Percentiles rank a stretch among this genome's conserved stretches.
phyloP scores from a whole-genome alignment of 2,329 filamentous ascomycete genomes.

The Fusarium foetens region DNA sequence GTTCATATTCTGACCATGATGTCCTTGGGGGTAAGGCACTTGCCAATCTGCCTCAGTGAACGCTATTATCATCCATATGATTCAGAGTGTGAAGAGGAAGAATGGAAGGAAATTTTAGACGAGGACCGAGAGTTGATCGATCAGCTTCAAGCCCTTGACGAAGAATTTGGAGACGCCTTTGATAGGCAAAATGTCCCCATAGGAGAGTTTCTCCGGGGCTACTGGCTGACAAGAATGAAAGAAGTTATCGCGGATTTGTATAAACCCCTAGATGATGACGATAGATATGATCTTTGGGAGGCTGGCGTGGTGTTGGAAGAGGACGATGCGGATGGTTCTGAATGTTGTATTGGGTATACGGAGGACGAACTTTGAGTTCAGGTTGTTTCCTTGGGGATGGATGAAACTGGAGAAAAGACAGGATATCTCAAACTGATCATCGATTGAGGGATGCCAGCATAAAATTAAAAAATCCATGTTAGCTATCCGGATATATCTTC shows the following conservation, averaged over 20 bases:
- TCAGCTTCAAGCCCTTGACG: not conserved
- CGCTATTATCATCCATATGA: fast-evolving
- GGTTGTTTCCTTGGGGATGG: fast-evolving
- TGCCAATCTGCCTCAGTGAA: not conserved
- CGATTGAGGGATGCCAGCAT: too few relatives aligned
- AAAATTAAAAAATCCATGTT: too few relatives aligned
- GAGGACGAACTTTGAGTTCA: not conserved
- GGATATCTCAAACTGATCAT: fast-evolving
- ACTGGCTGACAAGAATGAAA: not conserved
- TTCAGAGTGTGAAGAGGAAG: not conserved
- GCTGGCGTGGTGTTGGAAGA: not conserved
- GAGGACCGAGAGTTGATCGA: not conserved
- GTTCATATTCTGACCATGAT: not conserved
- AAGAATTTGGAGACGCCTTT: not conserved
- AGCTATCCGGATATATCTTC: not conserved
- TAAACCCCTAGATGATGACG: fast-evolving
- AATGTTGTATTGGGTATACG: fast-evolving
- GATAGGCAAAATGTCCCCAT: fast-evolving
- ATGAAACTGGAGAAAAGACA: fast-evolving
- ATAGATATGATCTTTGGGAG: fast-evolving
- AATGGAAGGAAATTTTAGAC: not conserved
- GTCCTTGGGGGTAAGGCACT: not conserved
- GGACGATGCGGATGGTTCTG: fast-evolving
- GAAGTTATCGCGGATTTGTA: fast-evolving
- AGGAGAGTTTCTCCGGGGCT: not conserved